phyloP scores from a whole-genome alignment of 768 basidiomycete species.

The Termitomyces sp. region DNA sequence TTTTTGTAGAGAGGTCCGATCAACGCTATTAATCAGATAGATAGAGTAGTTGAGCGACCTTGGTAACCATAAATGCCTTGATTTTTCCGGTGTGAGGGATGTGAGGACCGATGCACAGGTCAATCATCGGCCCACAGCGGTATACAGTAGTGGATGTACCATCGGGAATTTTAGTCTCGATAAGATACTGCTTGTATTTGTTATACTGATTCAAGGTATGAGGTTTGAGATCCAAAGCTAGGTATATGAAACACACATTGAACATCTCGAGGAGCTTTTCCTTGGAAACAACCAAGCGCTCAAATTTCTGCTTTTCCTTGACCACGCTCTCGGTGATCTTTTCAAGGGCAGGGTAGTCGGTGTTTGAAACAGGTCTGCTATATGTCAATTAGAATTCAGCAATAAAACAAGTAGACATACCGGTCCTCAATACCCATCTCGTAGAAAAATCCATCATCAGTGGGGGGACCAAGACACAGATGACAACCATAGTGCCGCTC shows the following conservation, averaged over 20 bases:
- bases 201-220: slow-evolving; percentile 68
- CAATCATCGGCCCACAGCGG: slow-evolving; percentile 97
- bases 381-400: background rate
- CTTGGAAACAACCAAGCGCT: slow-evolving; percentile 89
- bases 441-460: slow-evolving; percentile 98
- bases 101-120: slow-evolving; percentile 95
- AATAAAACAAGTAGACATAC: slow-evolving; percentile 26
- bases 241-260: slow-evolving; percentile 45
- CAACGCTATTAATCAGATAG: background rate
- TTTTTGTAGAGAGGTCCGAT: background rate
- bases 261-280: slow-evolving; percentile 98
- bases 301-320: slow-evolving; percentile 97
- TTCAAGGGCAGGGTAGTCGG: slow-evolving; percentile 87
- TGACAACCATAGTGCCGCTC: slow-evolving; percentile 97
- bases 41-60: slow-evolving; percentile 41
- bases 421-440: slow-evolving; percentile 91
- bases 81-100: slow-evolving; percentile 97
- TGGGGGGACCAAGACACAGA: slow-evolving; percentile 94
- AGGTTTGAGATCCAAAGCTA: background rate
- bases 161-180: slow-evolving; percentile 93
- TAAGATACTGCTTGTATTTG: slow-evolving; percentile 96
- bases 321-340: slow-evolving; percentile 82
- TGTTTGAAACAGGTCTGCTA: slow-evolving; percentile 63
- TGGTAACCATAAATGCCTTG: slow-evolving; percentile 96
- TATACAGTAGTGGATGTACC: slow-evolving; percentile 97